A percentile compares a stretch with the other conserved stretches of the same genome.
Conservation (phyloP, 2,329 filamentous ascomycete species). For the Trichoderma simmonsii region DNA sequence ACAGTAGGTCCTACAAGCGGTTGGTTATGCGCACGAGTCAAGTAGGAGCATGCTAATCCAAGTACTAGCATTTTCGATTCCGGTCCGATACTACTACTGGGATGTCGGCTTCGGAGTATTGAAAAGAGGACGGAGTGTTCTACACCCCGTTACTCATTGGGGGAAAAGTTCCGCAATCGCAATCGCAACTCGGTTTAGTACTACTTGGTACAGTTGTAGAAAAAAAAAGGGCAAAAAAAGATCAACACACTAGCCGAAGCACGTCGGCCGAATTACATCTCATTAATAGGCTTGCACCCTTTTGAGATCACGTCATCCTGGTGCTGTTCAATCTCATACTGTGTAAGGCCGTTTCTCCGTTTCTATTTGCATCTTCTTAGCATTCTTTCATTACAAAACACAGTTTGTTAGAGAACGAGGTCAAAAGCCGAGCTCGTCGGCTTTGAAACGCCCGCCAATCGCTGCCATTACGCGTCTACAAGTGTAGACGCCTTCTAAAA, state of each 20-base stretch:
- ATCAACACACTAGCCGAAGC: not conserved
- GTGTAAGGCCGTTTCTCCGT: not conserved
- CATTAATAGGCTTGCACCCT: not conserved
- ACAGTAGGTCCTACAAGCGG: not conserved
- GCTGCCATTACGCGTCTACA: not conserved
- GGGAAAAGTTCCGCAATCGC: slow-evolving; percentile 1
- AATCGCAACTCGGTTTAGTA: not conserved
- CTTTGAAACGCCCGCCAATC: not conserved
- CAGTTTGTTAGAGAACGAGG: not conserved
- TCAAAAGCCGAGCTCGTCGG: not conserved
- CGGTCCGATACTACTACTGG: slow-evolving; percentile 7
- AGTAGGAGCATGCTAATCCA: slow-evolving; percentile 10
- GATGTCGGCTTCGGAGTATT: slow-evolving; percentile 9
- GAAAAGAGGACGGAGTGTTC: not conserved
- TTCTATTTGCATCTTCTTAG: not conserved
- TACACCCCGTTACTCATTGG: slow-evolving; percentile 9
- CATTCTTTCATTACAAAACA: not conserved
- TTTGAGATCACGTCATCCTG: slow-evolving; percentile 11
- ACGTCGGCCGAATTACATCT: not conserved
- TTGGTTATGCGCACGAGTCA: slow-evolving; percentile 7
- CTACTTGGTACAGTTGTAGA: not conserved
- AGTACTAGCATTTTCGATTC: slow-evolving; percentile 10
- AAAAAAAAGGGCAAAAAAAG: not conserved
- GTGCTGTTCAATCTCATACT: not conserved
- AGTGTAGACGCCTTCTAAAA: slow-evolving; percentile 3